These are phyloP conservation scores for Metschnikowia noctiluminum DNA, from an alignment of 805 yeast species.

Conservation along the genomic window DNA sequence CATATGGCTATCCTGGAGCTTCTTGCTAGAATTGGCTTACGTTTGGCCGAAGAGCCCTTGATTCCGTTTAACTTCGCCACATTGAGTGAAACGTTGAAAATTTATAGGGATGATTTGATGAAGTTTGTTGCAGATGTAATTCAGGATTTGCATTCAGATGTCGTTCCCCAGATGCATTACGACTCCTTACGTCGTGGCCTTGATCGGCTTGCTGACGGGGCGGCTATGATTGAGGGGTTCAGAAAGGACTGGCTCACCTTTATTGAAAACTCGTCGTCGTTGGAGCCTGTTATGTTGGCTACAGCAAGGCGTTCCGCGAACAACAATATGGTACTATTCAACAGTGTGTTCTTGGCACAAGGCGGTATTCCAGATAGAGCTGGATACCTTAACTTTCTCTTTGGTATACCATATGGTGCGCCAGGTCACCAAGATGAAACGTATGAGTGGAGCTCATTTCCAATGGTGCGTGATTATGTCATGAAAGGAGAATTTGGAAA, in stretches of 20 bases:
- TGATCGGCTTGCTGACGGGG: conserved; percentile 32
- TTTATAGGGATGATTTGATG: conserved; percentile 47
- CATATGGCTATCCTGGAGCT: conserved; percentile 57
- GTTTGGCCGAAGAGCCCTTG: conserved; percentile 70
- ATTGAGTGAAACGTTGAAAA: conserved; percentile 43
- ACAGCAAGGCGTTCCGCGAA: conserved; percentile 81
- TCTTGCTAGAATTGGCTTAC: conserved; percentile 50
- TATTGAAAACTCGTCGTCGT: conserved; percentile 39
- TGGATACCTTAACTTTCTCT: conserved; percentile 64
- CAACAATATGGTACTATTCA: conserved; percentile 55
- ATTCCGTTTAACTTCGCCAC: conserved; percentile 61
- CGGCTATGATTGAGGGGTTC: conserved; percentile 51
- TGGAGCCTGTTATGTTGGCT: conserved; percentile 71
- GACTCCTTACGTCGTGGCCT: conserved; percentile 24
- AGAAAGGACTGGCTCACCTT: conserved; percentile 58
- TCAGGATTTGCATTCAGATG: not conserved
- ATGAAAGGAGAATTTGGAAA: conserved; percentile 43
- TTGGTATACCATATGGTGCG: conserved; percentile 64
- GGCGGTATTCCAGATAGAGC: conserved; percentile 48
- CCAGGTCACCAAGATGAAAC: conserved; percentile 37
- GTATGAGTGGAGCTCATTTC: conserved; percentile 64
- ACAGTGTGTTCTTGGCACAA: conserved; percentile 47
- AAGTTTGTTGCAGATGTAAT: conserved; percentile 26
- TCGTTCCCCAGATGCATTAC: conserved; percentile 22
- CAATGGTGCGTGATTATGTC: conserved; percentile 69